Base-by-base conservation (phyloP, 2,329 filamentous ascomycete species). In the Aaosphaeria pasadenensis region DNA sequence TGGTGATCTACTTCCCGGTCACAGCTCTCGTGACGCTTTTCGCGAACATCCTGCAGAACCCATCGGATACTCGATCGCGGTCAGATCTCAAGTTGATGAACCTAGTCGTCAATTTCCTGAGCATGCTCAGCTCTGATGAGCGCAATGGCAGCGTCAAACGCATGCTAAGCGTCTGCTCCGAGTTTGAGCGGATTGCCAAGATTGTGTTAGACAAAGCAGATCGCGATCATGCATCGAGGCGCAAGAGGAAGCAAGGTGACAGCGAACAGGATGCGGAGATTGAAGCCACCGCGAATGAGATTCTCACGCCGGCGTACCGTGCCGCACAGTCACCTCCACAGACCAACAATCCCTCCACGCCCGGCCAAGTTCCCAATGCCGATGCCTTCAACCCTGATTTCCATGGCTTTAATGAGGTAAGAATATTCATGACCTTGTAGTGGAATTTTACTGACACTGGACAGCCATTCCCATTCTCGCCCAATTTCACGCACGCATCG, bases 1-100 rank as follows among this genome's bases (percentile, higher is more conserved):
- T 99, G 64, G 89, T 96, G 56, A 76, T 97, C 7, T 99, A 99
- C 71, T 99, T 96, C 72, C 94, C 94, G 0, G 91, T 99, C 6
- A 95, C 94, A 0, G 89, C 94, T 1, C 81, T 97, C 4, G 91
- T 99, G 40, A 97, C 94, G 0, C 76, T 99, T 2, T 99, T 99
- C 63, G 91, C 92, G 50, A 96, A 97, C 62, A 95, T 97, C 42
- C 73, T 99, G 1, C 94, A 99, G 67, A 97, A 97, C 59, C 94
- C 94, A 0, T 83, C 92, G 49, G 94, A 99, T 63, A 84, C 88
- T 1, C 82, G 91, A 41, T 92, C 92, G 39, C 85, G 90, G 46
- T 91, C 91, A 1, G 94, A 99, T 67, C 84, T 94, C 11, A 87
- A 88, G 56, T 74, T 97, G 17, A 96, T 99, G 91, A 90, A 86